Evolutionary conservation across 768 basidiomycete species (phyloP).

Genomic region (Tulasnella sp.): DNA sequence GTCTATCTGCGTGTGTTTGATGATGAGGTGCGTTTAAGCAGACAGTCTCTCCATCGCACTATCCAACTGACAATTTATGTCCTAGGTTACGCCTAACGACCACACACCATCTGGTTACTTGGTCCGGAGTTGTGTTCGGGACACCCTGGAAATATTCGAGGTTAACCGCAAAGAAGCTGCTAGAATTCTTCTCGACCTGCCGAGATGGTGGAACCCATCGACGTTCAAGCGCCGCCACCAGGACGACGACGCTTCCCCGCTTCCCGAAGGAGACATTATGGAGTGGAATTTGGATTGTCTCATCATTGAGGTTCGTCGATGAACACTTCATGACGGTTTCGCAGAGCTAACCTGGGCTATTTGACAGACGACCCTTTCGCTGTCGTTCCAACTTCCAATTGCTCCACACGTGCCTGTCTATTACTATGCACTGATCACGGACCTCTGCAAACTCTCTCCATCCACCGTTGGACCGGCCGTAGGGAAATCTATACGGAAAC

Average conservation of each 20-base stretch:
- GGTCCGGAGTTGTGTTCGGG: conserved; percentile 62
- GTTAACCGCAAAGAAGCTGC: conserved; percentile 95
- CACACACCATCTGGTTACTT: conserved; percentile 69
- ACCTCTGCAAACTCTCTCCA: conserved; percentile 91
- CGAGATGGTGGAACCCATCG: conserved; percentile 71
- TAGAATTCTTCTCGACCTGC: conserved; percentile 72
- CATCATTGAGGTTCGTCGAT: conserved; percentile 64
- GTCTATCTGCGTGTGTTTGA: conserved; percentile 63
- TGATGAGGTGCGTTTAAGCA: conserved; percentile 36
- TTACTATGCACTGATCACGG: conserved; percentile 80
- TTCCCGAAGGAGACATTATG: conserved; percentile 43
- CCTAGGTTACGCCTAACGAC: conserved; percentile 68
- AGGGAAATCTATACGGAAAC: conserved; percentile 85
- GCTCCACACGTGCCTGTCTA: conserved; percentile 72
- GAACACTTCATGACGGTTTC: background rate
- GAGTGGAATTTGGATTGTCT: conserved; percentile 87
- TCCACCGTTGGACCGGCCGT: conserved; percentile 91
- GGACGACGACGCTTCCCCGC: conserved; percentile 36
- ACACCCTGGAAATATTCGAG: conserved; percentile 83
- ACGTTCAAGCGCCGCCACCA: conserved; percentile 78
- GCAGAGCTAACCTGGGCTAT: background rate
- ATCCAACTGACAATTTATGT: background rate
- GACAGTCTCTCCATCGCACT: background rate
- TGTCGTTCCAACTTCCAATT: conserved; percentile 68
- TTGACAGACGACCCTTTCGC: conserved; percentile 59